Evolutionary conservation across 140 eudicot species (phyloP).

Genomic region (Anethum foeniculum): DNA sequence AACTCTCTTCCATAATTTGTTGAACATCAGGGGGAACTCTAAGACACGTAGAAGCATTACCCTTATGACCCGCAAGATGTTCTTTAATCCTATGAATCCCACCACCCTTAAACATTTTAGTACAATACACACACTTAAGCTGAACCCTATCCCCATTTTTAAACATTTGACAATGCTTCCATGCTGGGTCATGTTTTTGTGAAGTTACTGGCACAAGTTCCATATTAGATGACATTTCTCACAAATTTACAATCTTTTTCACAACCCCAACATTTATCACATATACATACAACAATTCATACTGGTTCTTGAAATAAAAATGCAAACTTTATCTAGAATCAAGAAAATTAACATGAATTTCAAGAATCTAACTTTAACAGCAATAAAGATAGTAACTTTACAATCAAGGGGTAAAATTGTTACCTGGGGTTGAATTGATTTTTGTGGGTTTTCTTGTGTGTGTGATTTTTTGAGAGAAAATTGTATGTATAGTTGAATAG

Average conservation of each 20-base stretch:
- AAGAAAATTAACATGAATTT: background rate
- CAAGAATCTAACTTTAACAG: background rate
- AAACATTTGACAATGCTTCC: constrained; percentile 88
- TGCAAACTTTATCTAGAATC: constrained; percentile 1
- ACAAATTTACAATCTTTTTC: background rate
- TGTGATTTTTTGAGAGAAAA: background rate
- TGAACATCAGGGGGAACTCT: constrained; percentile 80
- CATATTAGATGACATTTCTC: constrained; percentile 51
- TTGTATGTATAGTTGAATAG: background rate
- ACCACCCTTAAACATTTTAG: constrained; percentile 90
- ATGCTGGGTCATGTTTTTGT: constrained; percentile 90
- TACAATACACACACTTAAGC: constrained; percentile 85
- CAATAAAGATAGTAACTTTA: background rate
- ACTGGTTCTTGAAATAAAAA: background rate
- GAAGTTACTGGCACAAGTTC: constrained; percentile 70
- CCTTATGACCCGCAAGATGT: constrained; percentile 89
- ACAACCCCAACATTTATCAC: constrained; percentile 4
- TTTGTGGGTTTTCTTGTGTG: constrained; percentile 11
- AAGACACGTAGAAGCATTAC: constrained; percentile 75
- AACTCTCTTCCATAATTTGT: constrained; percentile 68
- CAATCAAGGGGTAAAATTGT: constrained; percentile 15
- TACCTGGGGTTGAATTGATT: constrained; percentile 29
- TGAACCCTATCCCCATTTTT: constrained; percentile 73
- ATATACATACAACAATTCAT: background rate
- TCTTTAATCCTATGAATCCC: constrained; percentile 96